Conservation (phyloP, 1,284 basidiomycete genomes). For the Leccinum fallax region DNA sequence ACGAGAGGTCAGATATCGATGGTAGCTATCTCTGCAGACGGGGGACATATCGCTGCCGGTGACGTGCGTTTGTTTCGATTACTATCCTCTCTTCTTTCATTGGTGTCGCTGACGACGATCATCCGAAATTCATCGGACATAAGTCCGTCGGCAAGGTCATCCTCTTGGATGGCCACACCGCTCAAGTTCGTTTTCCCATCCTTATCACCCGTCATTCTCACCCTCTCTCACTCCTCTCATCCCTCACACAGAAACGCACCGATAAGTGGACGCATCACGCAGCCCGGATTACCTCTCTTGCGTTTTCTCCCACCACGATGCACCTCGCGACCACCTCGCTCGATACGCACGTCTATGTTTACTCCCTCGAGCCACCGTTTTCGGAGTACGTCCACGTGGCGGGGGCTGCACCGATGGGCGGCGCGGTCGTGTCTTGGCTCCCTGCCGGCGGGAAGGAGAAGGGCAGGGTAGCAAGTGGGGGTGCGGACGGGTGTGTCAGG, state of each 20-base stretch:
- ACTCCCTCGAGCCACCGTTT: constrained; percentile 77
- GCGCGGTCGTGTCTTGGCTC: constrained; percentile 84
- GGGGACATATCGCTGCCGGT: constrained; percentile 74
- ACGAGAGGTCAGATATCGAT: constrained; percentile 63
- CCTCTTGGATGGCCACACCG: constrained; percentile 70
- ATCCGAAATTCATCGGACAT: background rate
- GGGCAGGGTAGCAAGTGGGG: constrained; percentile 67
- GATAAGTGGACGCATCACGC: constrained; percentile 87
- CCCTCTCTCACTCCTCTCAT: too few relatives aligned
- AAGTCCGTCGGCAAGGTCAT: constrained; percentile 75
- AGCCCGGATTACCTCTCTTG: constrained; percentile 78
- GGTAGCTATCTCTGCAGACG: constrained; percentile 83
- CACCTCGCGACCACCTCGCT: constrained; percentile 86
- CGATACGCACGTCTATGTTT: constrained; percentile 92
- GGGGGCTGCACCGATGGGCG: constrained; percentile 84
- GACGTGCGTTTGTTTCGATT: constrained; percentile 59
- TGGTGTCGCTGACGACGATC: constrained; percentile 8
- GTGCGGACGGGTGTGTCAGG: constrained; percentile 83
- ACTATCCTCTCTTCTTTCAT: background rate
- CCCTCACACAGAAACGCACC: constrained; percentile 16
- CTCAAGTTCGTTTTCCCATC: constrained; percentile 47
- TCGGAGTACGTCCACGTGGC: constrained; percentile 79
- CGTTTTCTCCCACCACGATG: constrained; percentile 42
- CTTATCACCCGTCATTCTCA: background rate
- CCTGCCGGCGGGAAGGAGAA: constrained; percentile 35